A percentile compares a stretch with the other conserved stretches of the same genome.
Conservation (phyloP, 2,329 filamentous ascomycete species). For the Calcarisporium arbuscula region DNA sequence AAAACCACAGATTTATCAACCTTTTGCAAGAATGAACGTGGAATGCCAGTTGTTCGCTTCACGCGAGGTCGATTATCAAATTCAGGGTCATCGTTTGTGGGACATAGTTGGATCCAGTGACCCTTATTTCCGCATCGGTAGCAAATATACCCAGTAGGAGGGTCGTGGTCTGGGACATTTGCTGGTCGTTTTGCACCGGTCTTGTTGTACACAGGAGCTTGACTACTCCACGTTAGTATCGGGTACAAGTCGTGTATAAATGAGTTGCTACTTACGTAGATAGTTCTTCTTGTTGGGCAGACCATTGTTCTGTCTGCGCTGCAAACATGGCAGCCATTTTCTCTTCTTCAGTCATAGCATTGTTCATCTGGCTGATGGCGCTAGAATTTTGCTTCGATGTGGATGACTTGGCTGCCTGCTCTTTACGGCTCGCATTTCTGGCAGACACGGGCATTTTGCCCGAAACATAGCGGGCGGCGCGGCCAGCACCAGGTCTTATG, state of each 20-base stretch:
- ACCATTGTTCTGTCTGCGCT: conserved; percentile 86
- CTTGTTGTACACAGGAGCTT: conserved; percentile 57
- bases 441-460: conserved; percentile 90
- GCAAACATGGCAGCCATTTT: conserved; percentile 89
- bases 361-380: conserved; percentile 61
- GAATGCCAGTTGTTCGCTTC: conserved; percentile 95
- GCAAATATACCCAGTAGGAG: conserved; percentile 90
- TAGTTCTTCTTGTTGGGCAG: conserved; percentile 87
- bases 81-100: conserved; percentile 95
- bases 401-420: conserved; percentile 53
- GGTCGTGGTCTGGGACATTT: conserved; percentile 85
- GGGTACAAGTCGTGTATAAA: neutral
- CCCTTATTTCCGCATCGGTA: conserved; percentile 95
- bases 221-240: conserved; percentile 29
- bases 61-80: conserved; percentile 91
- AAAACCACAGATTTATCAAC: conserved; percentile 83
- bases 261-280: conserved; percentile 59
- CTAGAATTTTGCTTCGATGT: conserved; percentile 49
- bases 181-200: conserved; percentile 58
- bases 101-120: conserved; percentile 98
- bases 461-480: conserved; percentile 89
- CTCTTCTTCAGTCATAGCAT: conserved; percentile 85
- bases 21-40: conserved; percentile 88
- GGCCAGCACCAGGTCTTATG: conserved; percentile 75
- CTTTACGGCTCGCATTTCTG: conserved; percentile 68